Evolutionary conservation across 2,329 filamentous ascomycete species (phyloP).

Genomic region (Cladosporium sp.): DNA sequence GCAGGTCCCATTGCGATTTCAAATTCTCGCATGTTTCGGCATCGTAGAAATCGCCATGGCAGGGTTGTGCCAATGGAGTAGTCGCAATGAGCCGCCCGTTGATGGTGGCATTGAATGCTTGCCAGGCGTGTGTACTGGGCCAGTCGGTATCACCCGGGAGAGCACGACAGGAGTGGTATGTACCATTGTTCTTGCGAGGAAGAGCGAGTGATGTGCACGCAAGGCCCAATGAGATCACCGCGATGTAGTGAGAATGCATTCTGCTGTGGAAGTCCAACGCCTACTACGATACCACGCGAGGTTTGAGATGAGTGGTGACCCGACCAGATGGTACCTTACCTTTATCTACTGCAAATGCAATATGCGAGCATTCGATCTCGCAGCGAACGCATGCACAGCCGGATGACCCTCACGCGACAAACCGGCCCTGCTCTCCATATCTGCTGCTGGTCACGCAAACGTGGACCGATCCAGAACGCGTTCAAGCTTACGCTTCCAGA

Average conservation of each 20-base stretch:
- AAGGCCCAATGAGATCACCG: background rate
- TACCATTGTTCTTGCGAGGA: background rate
- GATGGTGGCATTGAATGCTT: slow-evolving; percentile 54
- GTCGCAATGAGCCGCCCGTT: slow-evolving; percentile 54
- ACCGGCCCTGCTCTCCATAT: background rate
- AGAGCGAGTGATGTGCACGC: background rate
- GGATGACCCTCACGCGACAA: background rate
- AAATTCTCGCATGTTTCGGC: background rate
- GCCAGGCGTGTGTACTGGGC: slow-evolving; percentile 52
- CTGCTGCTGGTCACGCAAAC: background rate
- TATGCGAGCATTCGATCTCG: background rate
- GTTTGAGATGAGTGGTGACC: background rate
- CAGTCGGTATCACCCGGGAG: slow-evolving; percentile 56
- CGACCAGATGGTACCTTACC: background rate
- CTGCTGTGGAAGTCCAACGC: background rate
- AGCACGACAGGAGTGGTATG: slow-evolving; percentile 42
- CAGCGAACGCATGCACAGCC: background rate
- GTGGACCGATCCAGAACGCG: background rate
- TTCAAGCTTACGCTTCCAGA: background rate
- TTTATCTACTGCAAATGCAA: background rate
- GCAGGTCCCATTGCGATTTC: background rate
- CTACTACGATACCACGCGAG: background rate
- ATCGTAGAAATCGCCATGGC: slow-evolving; percentile 43
- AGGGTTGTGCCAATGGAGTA: slow-evolving; percentile 53
- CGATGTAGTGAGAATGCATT: background rate